These are phyloP conservation scores for Limnomonas spitsbergensis DNA, from an alignment of 139 green algal genomes.

Conservation along the genomic window DNA sequence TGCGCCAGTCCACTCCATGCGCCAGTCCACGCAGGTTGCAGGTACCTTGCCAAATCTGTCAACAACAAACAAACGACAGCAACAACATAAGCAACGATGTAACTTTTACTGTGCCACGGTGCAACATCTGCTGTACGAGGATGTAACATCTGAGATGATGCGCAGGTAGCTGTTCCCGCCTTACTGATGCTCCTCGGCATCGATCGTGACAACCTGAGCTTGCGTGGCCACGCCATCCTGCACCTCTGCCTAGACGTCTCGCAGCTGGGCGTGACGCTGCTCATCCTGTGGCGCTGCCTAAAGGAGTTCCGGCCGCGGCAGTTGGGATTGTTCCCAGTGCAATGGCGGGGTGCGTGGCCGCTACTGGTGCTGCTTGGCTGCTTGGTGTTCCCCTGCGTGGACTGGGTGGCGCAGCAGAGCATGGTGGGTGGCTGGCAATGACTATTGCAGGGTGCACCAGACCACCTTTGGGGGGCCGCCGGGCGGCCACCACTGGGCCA, in stretches of 20 bases:
- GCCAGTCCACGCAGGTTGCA: too few species aligned
- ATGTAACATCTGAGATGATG: too few species aligned
- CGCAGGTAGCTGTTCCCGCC: slow-evolving; percentile 56
- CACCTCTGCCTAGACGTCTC: slow-evolving; percentile 72
- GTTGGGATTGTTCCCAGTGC: slow-evolving; percentile 42
- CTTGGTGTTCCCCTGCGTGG: slow-evolving; percentile 36
- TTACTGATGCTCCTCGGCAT: slow-evolving; percentile 55
- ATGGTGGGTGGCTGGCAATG: slow-evolving; percentile 27
- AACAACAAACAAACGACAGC: too few species aligned
- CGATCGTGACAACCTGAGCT: slow-evolving; percentile 35
- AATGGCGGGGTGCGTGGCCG: slow-evolving; percentile 18
- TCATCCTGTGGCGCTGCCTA: slow-evolving; percentile 62
- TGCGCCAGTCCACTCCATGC: too few species aligned
- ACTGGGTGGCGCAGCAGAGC: slow-evolving; percentile 40
- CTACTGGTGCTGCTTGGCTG: slow-evolving; percentile 28
- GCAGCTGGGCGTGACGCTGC: slow-evolving; percentile 61
- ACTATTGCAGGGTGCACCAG: too few species aligned
- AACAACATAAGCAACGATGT: too few species aligned
- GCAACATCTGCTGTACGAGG: too few species aligned
- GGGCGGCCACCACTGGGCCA: too few species aligned
- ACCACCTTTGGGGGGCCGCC: too few species aligned
- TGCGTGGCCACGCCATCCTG: slow-evolving; percentile 63
- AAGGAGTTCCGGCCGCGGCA: slow-evolving; percentile 41
- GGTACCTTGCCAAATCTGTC: too few species aligned
- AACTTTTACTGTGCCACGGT: too few species aligned